Percentiles rank a stretch among this genome's conserved stretches.
Conservation (phyloP, 2,329 filamentous ascomycete species). For the Apiospora arundinis region DNA sequence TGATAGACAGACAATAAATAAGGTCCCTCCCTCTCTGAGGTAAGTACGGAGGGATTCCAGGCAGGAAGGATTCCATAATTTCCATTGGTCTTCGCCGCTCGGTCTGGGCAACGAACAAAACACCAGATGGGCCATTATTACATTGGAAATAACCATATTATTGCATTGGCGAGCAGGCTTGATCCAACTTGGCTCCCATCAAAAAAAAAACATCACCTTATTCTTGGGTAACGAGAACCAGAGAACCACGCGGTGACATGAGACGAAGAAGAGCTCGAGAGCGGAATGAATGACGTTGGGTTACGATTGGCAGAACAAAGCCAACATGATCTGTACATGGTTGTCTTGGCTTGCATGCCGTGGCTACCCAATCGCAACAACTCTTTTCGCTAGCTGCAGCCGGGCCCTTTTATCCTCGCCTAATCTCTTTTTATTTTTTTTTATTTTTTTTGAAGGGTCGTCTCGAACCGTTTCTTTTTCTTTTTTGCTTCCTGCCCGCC, state of each 20-base stretch:
- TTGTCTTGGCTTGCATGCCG: slow-evolving; percentile 3
- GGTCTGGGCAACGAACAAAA: too few species aligned
- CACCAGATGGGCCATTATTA: too few species aligned
- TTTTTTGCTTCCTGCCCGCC: not conserved
- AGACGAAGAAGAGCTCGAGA: not conserved
- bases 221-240: too few species aligned
- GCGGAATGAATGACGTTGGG: not conserved
- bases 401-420: not conserved
- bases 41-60: too few species aligned
- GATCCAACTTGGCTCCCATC: slow-evolving; percentile 2
- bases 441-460: not conserved
- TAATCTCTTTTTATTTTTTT: not conserved
- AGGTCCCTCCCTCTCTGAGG: too few species aligned
- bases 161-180: not conserved
- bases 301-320: slow-evolving; percentile 9
- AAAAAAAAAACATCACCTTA: not conserved
- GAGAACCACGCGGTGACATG: not conserved
- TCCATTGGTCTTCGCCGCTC: too few species aligned
- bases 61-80: too few species aligned
- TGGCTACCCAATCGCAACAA: slow-evolving; percentile 16
- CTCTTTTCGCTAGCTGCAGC: slow-evolving; percentile 3
- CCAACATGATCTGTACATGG: slow-evolving; percentile 5
- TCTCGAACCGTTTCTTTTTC: not conserved
- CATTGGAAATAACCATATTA: too few species aligned
- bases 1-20: too few species aligned